Evolutionary conservation across 2,329 filamentous ascomycete species (phyloP), one percentile per base, ranked within the genome.

Genomic region (Colletotrichum echinochloae): DNA sequence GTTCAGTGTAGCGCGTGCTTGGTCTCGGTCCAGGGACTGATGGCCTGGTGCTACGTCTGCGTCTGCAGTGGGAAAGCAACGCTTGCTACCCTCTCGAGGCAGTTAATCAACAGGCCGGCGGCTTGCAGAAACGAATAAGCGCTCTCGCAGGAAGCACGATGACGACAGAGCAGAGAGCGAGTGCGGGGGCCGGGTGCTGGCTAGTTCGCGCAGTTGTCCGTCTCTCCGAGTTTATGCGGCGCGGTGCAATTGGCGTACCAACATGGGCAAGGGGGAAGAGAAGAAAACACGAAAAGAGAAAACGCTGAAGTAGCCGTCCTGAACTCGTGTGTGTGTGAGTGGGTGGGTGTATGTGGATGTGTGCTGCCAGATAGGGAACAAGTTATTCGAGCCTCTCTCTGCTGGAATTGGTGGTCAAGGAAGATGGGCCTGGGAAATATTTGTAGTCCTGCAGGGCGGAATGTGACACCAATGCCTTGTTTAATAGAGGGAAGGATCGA

Each of bases 111-210:
- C 60, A 51, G 56, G n/a, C 63, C 33, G 41, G 49, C 65, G 57
- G 51, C 51, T 11, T 35, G 30, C 46, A 64, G 51, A 41, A 41
- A 65, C 54, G 33, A 33, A 57, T 44, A 52, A 28, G 65, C 52
- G 65, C 54, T 41, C 63, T 60, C 33, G 48, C 28, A n/a, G 28
- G 51, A 70, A 62, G 70, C 66, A 70, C 70, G 61, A 72, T 72
- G 70, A 70, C 70, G 70, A 70, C 66, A 72, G 62, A 51, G 49
- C 35, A 51, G 37, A 60, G 61, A 28, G 35, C 60, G 56, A 48
- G 46, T 62, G 66, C 60, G 60, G 67, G 70, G 66, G 51, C 56
- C 37, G 35, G 41, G 49, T 46, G 49, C 66, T 57, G 30, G 66
- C 51, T 55, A 56, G 54, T 44, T 49, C 46, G 37, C 18, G 26